Percentiles rank a stretch among this genome's conserved stretches.
phyloP scores from a whole-genome alignment of 1,284 basidiomycete genomes.

The Meira miltonrushii region DNA sequence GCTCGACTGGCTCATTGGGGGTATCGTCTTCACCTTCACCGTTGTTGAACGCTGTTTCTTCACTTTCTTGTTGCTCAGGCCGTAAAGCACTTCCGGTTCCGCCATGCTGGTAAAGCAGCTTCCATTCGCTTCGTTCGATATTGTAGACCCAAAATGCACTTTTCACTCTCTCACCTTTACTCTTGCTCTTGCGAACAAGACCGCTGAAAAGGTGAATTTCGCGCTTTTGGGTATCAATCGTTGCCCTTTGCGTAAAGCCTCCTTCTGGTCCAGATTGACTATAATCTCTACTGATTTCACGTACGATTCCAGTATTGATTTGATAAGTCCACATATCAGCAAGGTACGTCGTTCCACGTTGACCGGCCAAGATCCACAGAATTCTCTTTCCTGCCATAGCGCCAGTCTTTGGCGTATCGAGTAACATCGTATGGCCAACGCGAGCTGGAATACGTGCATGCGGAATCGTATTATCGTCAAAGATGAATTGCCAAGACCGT shows the following conservation, averaged over 20 bases:
- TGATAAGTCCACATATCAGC: conserved; percentile 50
- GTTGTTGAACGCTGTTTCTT: conserved; percentile 10
- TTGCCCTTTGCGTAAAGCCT: conserved; percentile 50
- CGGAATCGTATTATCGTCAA: conserved; percentile 40
- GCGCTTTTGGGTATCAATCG: conserved; percentile 36
- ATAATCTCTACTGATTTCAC: conserved; percentile 29
- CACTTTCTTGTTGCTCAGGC: background rate
- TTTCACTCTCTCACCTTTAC: conserved; percentile 14
- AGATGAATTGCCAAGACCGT: conserved; percentile 43
- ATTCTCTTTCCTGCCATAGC: conserved; percentile 16
- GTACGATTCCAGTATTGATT: conserved; percentile 30
- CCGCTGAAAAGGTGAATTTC: conserved; percentile 50
- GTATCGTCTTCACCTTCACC: conserved; percentile 25
- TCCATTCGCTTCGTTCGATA: conserved; percentile 33
- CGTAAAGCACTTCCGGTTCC: background rate
- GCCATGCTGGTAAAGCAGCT: conserved; percentile 29
- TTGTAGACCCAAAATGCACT: conserved; percentile 44
- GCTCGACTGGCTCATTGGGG: conserved; percentile 17
- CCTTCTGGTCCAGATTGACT: conserved; percentile 41
- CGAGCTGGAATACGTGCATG: conserved; percentile 27
- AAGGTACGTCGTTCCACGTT: conserved; percentile 47
- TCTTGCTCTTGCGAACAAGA: conserved; percentile 31
- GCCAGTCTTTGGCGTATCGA: conserved; percentile 26
- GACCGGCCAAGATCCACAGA: conserved; percentile 51
- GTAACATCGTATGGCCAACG: conserved; percentile 51